These are phyloP conservation scores for Cladophialophora chaetospira DNA, from an alignment of 2,329 filamentous ascomycete species.

Conservation along the genomic window DNA sequence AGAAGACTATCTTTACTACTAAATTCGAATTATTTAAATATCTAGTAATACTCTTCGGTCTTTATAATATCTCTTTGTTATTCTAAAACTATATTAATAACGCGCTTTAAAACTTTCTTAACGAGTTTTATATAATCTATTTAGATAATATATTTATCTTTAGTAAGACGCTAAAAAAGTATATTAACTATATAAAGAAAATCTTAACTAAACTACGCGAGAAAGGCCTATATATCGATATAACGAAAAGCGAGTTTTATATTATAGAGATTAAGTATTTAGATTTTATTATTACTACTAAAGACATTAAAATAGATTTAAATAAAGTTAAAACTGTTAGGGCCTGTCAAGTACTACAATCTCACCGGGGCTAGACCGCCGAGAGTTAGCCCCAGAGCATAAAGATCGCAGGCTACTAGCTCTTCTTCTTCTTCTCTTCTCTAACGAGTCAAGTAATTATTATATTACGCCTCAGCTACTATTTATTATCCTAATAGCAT, in stretches of 20 bases:
- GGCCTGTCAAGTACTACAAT: too few species aligned
- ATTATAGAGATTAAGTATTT: not conserved
- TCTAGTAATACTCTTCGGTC: conserved; percentile 30
- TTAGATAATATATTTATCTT: conserved; percentile 31
- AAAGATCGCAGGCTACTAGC: too few species aligned
- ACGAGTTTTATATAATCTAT: conserved; percentile 25
- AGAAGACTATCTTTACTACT: conserved; percentile 29
- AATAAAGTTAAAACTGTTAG: not conserved
- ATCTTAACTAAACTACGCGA: not conserved
- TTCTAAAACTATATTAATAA: conserved; percentile 32
- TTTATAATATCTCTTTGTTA: conserved; percentile 23
- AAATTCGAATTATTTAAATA: conserved; percentile 30
- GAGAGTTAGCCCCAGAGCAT: too few species aligned
- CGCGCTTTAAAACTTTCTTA: conserved; percentile 17
- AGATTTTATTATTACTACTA: not conserved
- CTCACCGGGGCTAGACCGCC: too few species aligned
- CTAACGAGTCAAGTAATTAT: too few species aligned
- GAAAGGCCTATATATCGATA: not conserved
- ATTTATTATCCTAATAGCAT: too few species aligned
- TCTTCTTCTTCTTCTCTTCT: too few species aligned
- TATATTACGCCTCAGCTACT: too few species aligned
- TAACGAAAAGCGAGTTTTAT: not conserved
- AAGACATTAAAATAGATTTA: not conserved
- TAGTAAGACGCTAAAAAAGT: not conserved
- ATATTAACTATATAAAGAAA: not conserved